These are phyloP conservation scores for Hanseniaspora hatyaiensis DNA, from an alignment of 805 yeast genomes.

Conservation along the genomic window DNA sequence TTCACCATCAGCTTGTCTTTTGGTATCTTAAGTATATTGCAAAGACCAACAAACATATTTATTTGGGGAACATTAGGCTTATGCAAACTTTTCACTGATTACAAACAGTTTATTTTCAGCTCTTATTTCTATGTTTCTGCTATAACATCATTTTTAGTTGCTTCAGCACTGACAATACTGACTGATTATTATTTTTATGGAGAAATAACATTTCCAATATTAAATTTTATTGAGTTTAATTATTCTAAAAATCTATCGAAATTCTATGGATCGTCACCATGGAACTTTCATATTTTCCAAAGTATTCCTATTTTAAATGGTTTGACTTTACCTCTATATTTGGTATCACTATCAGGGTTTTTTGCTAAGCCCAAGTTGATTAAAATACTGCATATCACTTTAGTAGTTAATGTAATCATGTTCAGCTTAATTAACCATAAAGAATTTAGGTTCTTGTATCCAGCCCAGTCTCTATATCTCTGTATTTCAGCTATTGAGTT, in stretches of 20 bases:
- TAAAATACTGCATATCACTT: conserved; percentile 24
- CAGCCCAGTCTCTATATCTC: conserved; percentile 64
- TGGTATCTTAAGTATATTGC: conserved; percentile 53
- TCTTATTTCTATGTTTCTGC: conserved; percentile 16
- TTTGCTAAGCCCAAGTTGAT: conserved; percentile 12
- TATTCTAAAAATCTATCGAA: conserved; percentile 58
- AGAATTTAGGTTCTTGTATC: conserved; percentile 82
- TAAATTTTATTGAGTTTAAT: conserved; percentile 67
- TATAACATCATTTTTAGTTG: conserved; percentile 14
- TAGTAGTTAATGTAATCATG: conserved; percentile 36
- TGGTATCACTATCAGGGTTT: conserved; percentile 25
- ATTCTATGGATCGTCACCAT: conserved; percentile 75
- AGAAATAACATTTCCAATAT: conserved; percentile 45
- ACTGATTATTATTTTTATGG: conserved; percentile 56
- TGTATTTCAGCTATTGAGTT: conserved; percentile 37
- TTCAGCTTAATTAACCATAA: conserved; percentile 71
- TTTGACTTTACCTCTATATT: conserved; percentile 52
- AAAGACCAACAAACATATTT: conserved; percentile 74
- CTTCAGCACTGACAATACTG: conserved; percentile 31
- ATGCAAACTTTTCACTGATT: conserved; percentile 20
- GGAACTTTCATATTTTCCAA: conserved; percentile 75
- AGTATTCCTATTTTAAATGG: conserved; percentile 68
- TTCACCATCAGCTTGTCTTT: conserved; percentile 35
- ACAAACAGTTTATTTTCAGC: conserved; percentile 15
- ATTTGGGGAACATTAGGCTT: conserved; percentile 62